Conservation (phyloP, 208 protist genomes). For the Polymyxa betae region DNA sequence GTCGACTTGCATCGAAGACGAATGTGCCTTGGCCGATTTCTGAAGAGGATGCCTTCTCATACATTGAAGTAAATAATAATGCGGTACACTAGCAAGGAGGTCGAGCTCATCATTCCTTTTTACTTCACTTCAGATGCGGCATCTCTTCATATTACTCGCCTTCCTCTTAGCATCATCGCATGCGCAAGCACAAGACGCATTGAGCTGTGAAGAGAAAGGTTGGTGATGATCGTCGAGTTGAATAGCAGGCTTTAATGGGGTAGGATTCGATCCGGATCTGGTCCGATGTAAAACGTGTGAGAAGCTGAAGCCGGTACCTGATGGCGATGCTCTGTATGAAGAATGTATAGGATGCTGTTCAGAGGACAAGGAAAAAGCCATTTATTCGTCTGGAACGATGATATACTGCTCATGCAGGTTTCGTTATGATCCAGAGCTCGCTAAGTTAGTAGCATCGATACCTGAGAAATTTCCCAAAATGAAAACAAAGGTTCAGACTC, state of each 20-base stretch:
- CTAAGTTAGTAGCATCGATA: neutral
- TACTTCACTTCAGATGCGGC: no score
- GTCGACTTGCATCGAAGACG: no score
- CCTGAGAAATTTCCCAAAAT: neutral
- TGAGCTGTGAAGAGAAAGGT: neutral
- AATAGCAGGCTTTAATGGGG: neutral
- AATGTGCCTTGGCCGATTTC: no score
- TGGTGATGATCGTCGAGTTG: neutral
- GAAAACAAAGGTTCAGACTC: neutral
- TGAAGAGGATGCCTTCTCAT: no score
- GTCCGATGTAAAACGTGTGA: neutral
- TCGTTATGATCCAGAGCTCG: neutral
- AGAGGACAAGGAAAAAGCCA: neutral
- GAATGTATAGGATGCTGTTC: neutral
- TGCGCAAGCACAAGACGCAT: neutral
- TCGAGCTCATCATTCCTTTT: no score
- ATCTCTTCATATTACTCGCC: no score
- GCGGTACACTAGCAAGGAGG: no score
- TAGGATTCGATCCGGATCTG: neutral
- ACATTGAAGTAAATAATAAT: no score
- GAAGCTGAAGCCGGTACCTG: neutral
- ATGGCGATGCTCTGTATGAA: neutral
- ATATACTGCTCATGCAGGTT: neutral
- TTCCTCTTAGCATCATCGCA: no score
- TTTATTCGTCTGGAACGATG: neutral